Percentiles rank a stretch among this genome's conserved stretches.
Conservation (phyloP, 1,139 yeast genomes). For the Blastobotrys elegans region DNA sequence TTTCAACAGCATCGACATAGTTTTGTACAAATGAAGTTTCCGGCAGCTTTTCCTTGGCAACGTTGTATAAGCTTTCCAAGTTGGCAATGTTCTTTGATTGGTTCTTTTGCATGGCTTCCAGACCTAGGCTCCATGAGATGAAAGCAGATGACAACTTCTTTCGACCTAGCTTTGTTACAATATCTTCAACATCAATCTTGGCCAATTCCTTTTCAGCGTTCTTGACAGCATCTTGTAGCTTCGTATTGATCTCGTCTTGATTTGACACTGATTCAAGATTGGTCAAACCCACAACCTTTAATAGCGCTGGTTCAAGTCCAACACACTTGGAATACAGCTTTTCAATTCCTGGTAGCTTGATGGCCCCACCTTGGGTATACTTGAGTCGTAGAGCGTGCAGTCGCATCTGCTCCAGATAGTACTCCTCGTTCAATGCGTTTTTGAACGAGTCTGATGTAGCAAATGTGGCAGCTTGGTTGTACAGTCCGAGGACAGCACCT, state of each 20-base stretch:
- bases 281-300: constrained; percentile 9
- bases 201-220: not conserved
- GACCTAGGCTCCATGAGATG: not conserved
- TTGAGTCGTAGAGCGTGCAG: constrained; percentile 14
- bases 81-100: not conserved
- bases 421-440: not conserved
- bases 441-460: constrained; percentile 5
- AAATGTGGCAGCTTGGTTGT: constrained; percentile 13
- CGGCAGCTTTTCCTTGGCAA: not conserved
- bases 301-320: constrained; percentile 8
- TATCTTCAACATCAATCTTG: not conserved
- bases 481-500: constrained; percentile 13
- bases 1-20: not conserved
- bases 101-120: not conserved
- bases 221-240: not conserved
- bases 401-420: constrained; percentile 17
- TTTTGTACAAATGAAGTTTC: not conserved
- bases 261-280: not conserved
- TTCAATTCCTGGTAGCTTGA: not conserved
- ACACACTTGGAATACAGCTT: not conserved
- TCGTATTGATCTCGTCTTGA: not conserved
- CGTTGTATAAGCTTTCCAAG: not conserved
- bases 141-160: not conserved
- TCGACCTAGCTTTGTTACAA: not conserved
- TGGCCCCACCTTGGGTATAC: not conserved